Evolutionary conservation across 225 moss, liverwort and hornwort genomes (phyloP), one percentile per base, ranked within the genome.

Genomic region (Straminergon stramineum): DNA sequence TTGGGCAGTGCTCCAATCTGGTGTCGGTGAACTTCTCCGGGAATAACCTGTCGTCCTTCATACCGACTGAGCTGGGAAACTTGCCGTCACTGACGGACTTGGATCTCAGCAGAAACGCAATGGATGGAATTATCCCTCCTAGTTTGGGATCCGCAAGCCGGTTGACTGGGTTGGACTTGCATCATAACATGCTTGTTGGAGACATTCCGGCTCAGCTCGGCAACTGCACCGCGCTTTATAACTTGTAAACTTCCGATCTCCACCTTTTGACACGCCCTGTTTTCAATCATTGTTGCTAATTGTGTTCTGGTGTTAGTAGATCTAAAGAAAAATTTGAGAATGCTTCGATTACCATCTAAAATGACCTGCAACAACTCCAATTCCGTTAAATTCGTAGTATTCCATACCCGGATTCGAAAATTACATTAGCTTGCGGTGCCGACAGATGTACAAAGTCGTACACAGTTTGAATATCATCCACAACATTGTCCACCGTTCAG

Each of bases 141-240:
- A 94, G 88, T 88, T 91, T 99, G 67, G 96, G 94, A 75, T 91
- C 90, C 62, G 95, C 94, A 22, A 91, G 91, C 61, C 93, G 90
- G 21, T 86, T 95, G 23, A 92, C 85, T 24, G 87, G 91, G 85
- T 85, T 99, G 85, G 90, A 94, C 79, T 89, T 97, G 91, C 94
- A 95, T 87, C 92, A 90, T 6, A 99, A 99, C 85, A 82, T 65
- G 71, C 95, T 99, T 60, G 91, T 82, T 68, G 97, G 95, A 75
- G 83, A 88, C 57, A 90, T 99, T 55, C 99, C 99, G 77, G 73
- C 75, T 34, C 89, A 97, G 81, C 92, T 99, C 30, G 99, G 99
- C 91, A 96, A 96, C 94, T 95, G 93, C 84, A 95, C 92, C 19
- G 87, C 94, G 27, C 97, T 99, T 56, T 56, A 84, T 51, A 89